Conservation (phyloP, 805 yeast genomes). For the Sungouiella blattae region DNA sequence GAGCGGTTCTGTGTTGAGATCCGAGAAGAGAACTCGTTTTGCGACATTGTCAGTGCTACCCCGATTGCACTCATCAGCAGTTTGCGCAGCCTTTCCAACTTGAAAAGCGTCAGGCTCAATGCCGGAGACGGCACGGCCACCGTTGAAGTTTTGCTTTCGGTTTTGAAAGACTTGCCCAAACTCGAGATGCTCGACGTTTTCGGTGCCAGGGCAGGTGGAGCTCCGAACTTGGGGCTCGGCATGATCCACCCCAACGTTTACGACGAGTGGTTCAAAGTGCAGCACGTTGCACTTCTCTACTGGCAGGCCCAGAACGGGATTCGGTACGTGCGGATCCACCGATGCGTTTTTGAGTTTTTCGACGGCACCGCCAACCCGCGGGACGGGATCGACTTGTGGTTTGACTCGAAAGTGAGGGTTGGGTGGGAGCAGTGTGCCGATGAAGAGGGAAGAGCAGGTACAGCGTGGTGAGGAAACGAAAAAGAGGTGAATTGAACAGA, state of each 20-base stretch:
- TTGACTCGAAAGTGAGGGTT: slow-evolving; percentile 31
- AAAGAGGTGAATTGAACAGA: too few relatives aligned
- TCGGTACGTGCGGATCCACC: slow-evolving; percentile 45
- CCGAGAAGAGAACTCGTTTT: slow-evolving; percentile 33
- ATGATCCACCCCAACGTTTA: slow-evolving; percentile 50
- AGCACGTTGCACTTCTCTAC: slow-evolving; percentile 47
- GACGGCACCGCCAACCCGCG: slow-evolving; percentile 31
- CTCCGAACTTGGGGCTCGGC: slow-evolving; percentile 53
- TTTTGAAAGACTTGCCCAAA: slow-evolving; percentile 22
- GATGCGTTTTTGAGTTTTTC: slow-evolving; percentile 44
- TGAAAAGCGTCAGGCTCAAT: slow-evolving; percentile 42
- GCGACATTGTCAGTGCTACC: slow-evolving; percentile 27
- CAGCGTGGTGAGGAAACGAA: background rate
- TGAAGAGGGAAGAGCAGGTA: background rate
- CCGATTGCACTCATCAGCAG: slow-evolving; percentile 11
- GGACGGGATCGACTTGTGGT: slow-evolving; percentile 48
- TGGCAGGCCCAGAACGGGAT: slow-evolving; percentile 24
- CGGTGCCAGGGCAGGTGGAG: slow-evolving; percentile 50
- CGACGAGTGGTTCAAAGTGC: slow-evolving; percentile 57
- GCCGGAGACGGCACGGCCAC: slow-evolving; percentile 18
- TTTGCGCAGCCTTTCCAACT: slow-evolving; percentile 11
- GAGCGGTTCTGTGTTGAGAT: slow-evolving; percentile 38
- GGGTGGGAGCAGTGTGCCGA: background rate
- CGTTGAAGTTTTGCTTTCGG: slow-evolving; percentile 7
- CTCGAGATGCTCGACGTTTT: slow-evolving; percentile 41